These are phyloP conservation scores for Lachnellula suecica DNA, from an alignment of 2,329 filamentous ascomycete genomes.

Conservation along the genomic window DNA sequence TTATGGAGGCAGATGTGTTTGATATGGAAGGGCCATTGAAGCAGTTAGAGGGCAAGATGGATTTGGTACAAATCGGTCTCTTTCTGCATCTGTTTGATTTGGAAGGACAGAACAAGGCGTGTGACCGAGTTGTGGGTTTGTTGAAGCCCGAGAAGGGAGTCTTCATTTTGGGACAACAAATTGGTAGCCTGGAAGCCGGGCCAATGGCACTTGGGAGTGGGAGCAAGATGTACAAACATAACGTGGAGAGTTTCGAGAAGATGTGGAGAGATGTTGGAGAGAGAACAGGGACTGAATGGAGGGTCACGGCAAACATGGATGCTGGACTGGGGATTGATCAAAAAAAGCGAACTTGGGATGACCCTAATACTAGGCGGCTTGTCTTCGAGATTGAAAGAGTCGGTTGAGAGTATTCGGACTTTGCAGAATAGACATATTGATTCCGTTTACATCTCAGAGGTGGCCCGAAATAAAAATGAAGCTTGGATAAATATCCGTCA, in stretches of 20 bases:
- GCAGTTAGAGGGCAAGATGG: slow-evolving; percentile 36
- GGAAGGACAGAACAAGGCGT: slow-evolving; percentile 32
- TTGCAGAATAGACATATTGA: too few species aligned
- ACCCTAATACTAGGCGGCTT: slow-evolving; percentile 17
- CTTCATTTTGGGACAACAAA: slow-evolving; percentile 13
- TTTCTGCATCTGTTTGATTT: slow-evolving; percentile 45
- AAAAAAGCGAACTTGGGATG: slow-evolving; percentile 27
- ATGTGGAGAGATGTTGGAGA: slow-evolving; percentile 22
- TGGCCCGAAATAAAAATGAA: too few species aligned
- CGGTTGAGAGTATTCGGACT: too few species aligned
- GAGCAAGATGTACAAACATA: slow-evolving; percentile 14
- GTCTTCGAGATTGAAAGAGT: slow-evolving; percentile 10
- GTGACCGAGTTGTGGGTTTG: slow-evolving; percentile 15
- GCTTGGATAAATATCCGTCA: too few species aligned
- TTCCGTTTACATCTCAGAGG: too few species aligned
- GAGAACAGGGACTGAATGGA: slow-evolving; percentile 26
- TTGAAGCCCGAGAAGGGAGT: slow-evolving; percentile 15
- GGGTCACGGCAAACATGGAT: slow-evolving; percentile 24
- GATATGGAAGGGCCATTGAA: slow-evolving; percentile 29
- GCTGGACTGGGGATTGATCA: slow-evolving; percentile 23
- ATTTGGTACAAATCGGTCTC: slow-evolving; percentile 40
- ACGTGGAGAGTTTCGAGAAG: slow-evolving; percentile 18
- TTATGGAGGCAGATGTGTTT: slow-evolving; percentile 36
- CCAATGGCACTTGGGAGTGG: not conserved
- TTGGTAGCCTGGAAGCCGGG: slow-evolving; percentile 10